These are phyloP conservation scores for Circinella minor DNA, from an alignment of 371 early-diverging fungal genomes.

Conservation along the genomic window DNA sequence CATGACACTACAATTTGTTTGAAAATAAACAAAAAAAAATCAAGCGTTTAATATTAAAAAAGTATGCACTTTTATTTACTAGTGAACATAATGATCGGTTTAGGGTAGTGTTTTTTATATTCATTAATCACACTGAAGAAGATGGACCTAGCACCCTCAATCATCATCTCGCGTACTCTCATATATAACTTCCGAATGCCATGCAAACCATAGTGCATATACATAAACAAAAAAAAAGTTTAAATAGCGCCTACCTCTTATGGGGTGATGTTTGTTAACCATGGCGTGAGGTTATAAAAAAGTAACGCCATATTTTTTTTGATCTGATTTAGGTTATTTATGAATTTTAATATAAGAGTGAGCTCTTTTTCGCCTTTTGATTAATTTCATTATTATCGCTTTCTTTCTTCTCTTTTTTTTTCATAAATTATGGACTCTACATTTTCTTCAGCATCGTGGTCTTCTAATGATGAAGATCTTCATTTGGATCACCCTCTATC, in stretches of 20 bases:
- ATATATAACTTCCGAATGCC: too few species aligned
- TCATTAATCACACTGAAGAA: too few species aligned
- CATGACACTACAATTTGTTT: too few species aligned
- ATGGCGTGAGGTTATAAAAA: slow-evolving; percentile 6
- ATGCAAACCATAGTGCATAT: too few species aligned
- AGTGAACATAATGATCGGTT: too few species aligned
- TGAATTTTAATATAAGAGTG: not conserved
- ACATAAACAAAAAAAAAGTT: not conserved
- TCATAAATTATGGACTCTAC: not conserved
- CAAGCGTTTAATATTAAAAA: too few species aligned
- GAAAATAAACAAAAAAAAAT: too few species aligned
- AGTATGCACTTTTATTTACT: too few species aligned
- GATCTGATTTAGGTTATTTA: not conserved
- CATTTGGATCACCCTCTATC: slow-evolving; percentile 2
- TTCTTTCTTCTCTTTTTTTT: not conserved
- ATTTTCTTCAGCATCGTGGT: slow-evolving; percentile 4
- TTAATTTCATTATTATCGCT: not conserved
- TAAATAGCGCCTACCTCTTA: not conserved
- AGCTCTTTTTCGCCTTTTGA: not conserved
- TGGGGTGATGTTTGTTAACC: slow-evolving; percentile 3
- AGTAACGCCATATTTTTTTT: slow-evolving; percentile 8
- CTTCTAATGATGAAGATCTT: slow-evolving; percentile 1
- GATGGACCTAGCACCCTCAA: too few species aligned
- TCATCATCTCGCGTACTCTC: too few species aligned
- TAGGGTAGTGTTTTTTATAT: too few species aligned